phyloP scores from a whole-genome alignment of 805 yeast genomes.

The Candida silvatica region DNA sequence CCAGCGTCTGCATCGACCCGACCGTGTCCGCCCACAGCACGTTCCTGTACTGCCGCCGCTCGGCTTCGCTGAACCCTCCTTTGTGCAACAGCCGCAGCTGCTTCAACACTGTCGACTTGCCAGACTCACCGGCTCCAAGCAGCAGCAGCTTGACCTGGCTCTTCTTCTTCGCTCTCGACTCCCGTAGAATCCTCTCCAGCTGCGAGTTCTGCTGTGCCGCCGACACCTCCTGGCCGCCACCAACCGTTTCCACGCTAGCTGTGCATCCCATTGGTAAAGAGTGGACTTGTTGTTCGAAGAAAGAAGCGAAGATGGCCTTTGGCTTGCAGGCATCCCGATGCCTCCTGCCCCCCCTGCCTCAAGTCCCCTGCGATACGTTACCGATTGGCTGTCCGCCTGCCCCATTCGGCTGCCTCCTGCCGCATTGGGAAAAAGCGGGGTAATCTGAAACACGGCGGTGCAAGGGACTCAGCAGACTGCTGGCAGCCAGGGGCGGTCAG shows the following conservation, averaged over 20 bases:
- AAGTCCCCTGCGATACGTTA: too few relatives aligned
- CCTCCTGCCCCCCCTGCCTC: too few relatives aligned
- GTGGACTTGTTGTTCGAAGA: too few relatives aligned
- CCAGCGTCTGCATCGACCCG: slow-evolving; percentile 70
- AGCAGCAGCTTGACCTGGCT: slow-evolving; percentile 63
- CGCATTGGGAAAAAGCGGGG: too few relatives aligned
- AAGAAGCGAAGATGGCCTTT: too few relatives aligned
- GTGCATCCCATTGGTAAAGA: slow-evolving; percentile 86
- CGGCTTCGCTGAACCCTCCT: slow-evolving; percentile 74
- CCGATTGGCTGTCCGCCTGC: too few relatives aligned
- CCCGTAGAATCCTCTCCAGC: slow-evolving; percentile 50
- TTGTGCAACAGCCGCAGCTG: slow-evolving; percentile 82
- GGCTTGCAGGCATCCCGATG: too few relatives aligned
- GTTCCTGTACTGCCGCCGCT: slow-evolving; percentile 70
- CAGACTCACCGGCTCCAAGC: slow-evolving; percentile 93
- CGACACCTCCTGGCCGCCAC: slow-evolving; percentile 23
- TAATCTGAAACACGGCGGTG: too few relatives aligned
- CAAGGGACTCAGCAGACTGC: too few relatives aligned
- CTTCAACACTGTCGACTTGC: slow-evolving; percentile 87
- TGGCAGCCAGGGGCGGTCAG: too few relatives aligned
- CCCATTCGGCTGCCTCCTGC: too few relatives aligned
- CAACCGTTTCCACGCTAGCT: slow-evolving; percentile 45
- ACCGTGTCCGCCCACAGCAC: slow-evolving; percentile 92
- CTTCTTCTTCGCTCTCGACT: slow-evolving; percentile 42
- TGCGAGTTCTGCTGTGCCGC: slow-evolving; percentile 31